A percentile compares a stretch with the other conserved stretches of the same genome.
These are phyloP conservation scores for Passalora sequoiae DNA, from an alignment of 2,329 filamentous ascomycete species.

Conservation along the genomic window DNA sequence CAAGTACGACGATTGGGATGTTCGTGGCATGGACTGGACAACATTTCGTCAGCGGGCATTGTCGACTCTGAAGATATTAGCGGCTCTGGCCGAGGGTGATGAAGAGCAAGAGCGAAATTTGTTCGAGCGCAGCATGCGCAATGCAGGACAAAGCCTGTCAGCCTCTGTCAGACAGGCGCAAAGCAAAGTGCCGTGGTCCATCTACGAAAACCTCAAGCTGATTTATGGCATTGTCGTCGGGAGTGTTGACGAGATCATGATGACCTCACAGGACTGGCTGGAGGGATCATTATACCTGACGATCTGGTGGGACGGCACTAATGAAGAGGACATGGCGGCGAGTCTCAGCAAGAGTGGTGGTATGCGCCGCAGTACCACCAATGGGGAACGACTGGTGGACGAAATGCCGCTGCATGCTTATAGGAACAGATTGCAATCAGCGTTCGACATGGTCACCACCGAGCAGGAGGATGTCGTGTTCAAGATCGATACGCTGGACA, in stretches of 20 bases:
- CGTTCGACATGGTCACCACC: constrained; percentile 62
- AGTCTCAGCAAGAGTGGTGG: constrained; percentile 44
- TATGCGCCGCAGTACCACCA: constrained; percentile 32
- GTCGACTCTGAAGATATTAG: constrained; percentile 59
- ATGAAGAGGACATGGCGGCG: constrained; percentile 45
- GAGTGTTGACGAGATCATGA: constrained; percentile 67
- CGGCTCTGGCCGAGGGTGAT: constrained; percentile 72
- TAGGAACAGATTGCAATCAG: constrained; percentile 64
- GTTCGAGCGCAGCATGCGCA: constrained; percentile 20
- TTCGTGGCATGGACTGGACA: constrained; percentile 74
- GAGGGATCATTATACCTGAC: constrained; percentile 79
- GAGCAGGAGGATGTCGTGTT: constrained; percentile 61
- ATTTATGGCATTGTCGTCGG: constrained; percentile 79
- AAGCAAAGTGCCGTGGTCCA: constrained; percentile 80
- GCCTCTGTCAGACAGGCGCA: constrained; percentile 68
- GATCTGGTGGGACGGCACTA: constrained; percentile 88
- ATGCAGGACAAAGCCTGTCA: constrained; percentile 54
- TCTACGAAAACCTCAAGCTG: constrained; percentile 78
- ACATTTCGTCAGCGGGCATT: constrained; percentile 65
- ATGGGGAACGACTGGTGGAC: constrained; percentile 45
- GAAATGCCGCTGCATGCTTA: constrained; percentile 61
- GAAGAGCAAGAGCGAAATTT: constrained; percentile 33
- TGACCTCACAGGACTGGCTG: constrained; percentile 81
- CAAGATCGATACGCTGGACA: constrained; percentile 67
- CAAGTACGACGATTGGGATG: constrained; percentile 68